Evolutionary conservation across 768 basidiomycete genomes (phyloP), one percentile per base, ranked within the genome.

Genomic region (Macrolepiota fuliginosa): DNA sequence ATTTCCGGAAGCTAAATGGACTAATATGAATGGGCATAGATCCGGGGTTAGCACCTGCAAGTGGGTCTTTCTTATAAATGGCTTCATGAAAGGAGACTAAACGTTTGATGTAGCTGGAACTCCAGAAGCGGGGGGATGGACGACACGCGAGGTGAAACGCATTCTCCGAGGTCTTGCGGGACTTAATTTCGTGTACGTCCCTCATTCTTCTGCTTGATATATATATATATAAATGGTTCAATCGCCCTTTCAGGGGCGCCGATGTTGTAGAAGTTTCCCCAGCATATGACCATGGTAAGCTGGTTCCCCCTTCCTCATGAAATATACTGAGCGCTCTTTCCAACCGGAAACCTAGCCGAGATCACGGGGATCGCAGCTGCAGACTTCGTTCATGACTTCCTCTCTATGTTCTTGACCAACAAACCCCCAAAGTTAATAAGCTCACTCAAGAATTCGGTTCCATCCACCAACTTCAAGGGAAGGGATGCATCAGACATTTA

Each of bases 41-140:
- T 76, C 91, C 91, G 51, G 86, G 86, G 35, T 70, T 91, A 62
- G 92, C 92, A 35, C 92, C 91, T 51, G 91, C 84, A 6, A 91
- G 89, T 90, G 68, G 70, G 88, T 77, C 29, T 19, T 45, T 45
- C 42, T 45, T 19, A 17, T n/a, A 45, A 19, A 10, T 45, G 42
- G 19, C 17, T 45, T 40, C 10, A 5, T 22, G 42, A 19, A 45
- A 19, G 9, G 7, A 5, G 17, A 19, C 42, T 45, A 10, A 45
- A 45, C 7, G 0, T 45, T 53, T 37, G 56, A 47, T 59, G 3
- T 68, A 91, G 89, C 92, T 60, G 91, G 92, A 13, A 93, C 92
- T 1, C 92, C 92, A 13, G 92, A 94, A 71, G 80, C 88, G 1
- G 92, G 92, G 35, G 92, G 92, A 12, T 92, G 90, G 91, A 91